Evolutionary conservation across 345 rosid genomes (phyloP), one percentile per base, ranked within the genome.

Genomic region (Trapa bicornis): DNA sequence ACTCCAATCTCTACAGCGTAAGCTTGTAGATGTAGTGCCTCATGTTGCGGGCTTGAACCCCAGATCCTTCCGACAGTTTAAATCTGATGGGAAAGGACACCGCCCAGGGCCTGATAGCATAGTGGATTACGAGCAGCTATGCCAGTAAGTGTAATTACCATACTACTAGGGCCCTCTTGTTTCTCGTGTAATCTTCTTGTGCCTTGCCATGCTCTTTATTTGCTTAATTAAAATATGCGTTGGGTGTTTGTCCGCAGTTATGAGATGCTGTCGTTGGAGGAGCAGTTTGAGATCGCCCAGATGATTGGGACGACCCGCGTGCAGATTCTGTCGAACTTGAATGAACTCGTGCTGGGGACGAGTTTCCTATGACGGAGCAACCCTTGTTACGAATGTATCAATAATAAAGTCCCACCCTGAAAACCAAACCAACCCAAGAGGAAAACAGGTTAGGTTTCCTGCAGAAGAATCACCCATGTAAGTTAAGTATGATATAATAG

Each of bases 11-110:
- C 29, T 22, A 22, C 29, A 22, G 29, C 29, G 29, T 22, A 22
- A 22, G 29, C 29, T 22, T 22, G 29, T 22, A 22, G 29, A 22
- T 22, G 29, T 22, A 22, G 91, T 91, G 81, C 87, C 95, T 64
- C 99, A 94, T 76, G 87, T 83, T 35, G 97, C 96, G 52, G 99
- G 99, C 72, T 79, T 91, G 73, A 91, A 94, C 75, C 99, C 99
- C 47, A 85, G 81, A 76, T 82, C 99, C 72, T 94, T 91, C 79
- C 92, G 96, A 68, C 97, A 87, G 77, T 94, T 94, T 75, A 78
- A 63, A 37, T 76, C 97, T 14, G 74, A 78, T 64, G 96, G 99
- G 73, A 94, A 80, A 75, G 99, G 89, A 70, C 91, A 90, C 29
- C 29, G 29, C 29, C 29, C 29, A 22, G 29, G 29, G 29, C 29